Percentiles rank a stretch among this genome's conserved stretches.
These are phyloP conservation scores for Syncephalastrum racemosum DNA, from an alignment of 371 early-diverging fungal species.

Conservation along the genomic window DNA sequence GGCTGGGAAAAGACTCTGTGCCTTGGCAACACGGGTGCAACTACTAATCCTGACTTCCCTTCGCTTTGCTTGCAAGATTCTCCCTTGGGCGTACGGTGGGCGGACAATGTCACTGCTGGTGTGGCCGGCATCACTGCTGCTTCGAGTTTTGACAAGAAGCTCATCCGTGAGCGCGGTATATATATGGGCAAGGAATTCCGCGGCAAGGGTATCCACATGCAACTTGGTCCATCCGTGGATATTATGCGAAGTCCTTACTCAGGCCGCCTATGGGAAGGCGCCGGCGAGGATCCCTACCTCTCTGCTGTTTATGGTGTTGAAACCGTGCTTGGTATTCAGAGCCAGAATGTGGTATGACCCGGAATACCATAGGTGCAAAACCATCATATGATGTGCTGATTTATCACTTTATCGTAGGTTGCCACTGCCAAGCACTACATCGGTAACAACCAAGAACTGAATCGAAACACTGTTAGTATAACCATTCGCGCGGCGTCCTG, in stretches of 20 bases:
- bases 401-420: constrained; percentile 18
- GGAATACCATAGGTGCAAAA: not conserved
- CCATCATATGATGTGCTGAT: not conserved
- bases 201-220: constrained; percentile 48
- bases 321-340: constrained; percentile 38
- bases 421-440: constrained; percentile 59
- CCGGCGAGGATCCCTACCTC: constrained; percentile 60
- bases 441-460: constrained; percentile 53
- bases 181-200: constrained; percentile 58
- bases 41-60: constrained; percentile 46
- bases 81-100: constrained; percentile 53
- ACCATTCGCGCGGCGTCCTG: constrained; percentile 17
- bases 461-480: constrained; percentile 12
- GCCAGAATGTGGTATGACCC: constrained; percentile 37
- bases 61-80: constrained; percentile 55
- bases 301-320: constrained; percentile 30
- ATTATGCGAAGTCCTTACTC: constrained; percentile 7
- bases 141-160: constrained; percentile 48
- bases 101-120: constrained; percentile 41
- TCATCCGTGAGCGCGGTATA: constrained; percentile 45
- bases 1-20: constrained; percentile 42
- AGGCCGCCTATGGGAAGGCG: constrained; percentile 62
- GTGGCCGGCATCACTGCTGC: constrained; percentile 57
- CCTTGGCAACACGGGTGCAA: constrained; percentile 47
- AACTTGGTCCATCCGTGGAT: constrained; percentile 40